Evolutionary conservation across 306 rosid species (phyloP).

Genomic region (Ceratonia siliqua): DNA sequence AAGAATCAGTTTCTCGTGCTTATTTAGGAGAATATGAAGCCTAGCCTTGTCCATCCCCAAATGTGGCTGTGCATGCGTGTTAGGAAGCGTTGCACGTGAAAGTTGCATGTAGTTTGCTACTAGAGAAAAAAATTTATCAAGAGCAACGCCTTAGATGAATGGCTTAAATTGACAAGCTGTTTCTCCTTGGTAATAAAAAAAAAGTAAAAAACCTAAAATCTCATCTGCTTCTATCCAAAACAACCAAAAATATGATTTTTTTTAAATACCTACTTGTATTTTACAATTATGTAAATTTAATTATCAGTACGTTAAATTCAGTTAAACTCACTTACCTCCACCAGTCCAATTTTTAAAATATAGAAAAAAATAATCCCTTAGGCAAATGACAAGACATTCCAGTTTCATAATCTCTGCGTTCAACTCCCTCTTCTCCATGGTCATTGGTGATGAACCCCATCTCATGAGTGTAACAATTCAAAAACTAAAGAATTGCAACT

Average conservation of each 20-base stretch:
- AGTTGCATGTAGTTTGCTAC: not conserved
- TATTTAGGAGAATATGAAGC: conserved; percentile 19
- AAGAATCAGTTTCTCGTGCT: not conserved
- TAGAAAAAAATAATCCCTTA: no score
- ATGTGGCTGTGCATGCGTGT: not conserved
- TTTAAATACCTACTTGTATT: not conserved
- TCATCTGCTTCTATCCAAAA: not conserved
- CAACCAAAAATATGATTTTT: not conserved
- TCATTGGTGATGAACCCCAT: not conserved
- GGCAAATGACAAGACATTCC: no score
- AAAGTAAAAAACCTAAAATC: no score
- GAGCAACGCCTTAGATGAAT: not conserved
- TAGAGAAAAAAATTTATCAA: not conserved
- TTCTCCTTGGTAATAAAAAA: no score
- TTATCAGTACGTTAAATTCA: no score
- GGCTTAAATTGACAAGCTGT: not conserved
- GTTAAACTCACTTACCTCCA: not conserved
- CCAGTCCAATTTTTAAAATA: no score
- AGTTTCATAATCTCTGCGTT: no score
- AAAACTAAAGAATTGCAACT: not conserved
- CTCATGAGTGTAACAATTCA: not conserved
- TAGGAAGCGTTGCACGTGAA: not conserved
- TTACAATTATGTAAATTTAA: not conserved
- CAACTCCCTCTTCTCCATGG: not conserved
- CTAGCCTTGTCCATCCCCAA: conserved; percentile 13